A percentile compares a stretch with the other conserved stretches of the same genome.
Evolutionary conservation across 768 basidiomycete genomes (phyloP).

Genomic region (Lactarius deliciosus): DNA sequence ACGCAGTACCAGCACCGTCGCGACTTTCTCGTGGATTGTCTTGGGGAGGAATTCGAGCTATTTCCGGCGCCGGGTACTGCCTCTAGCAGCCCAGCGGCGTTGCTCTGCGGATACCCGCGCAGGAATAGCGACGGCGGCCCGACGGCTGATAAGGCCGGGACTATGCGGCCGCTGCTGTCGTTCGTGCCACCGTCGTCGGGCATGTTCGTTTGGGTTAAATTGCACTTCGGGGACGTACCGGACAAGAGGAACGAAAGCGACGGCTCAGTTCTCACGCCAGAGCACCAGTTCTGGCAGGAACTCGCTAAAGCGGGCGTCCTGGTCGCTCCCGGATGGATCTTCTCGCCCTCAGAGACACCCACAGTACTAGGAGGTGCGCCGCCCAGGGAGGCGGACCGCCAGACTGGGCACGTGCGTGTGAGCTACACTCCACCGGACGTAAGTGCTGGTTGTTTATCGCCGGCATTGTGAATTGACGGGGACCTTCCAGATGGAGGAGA

Average conservation of each 20-base stretch:
- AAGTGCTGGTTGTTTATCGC: slow-evolving; percentile 24
- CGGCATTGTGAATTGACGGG: neutral
- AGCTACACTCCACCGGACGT: slow-evolving; percentile 58
- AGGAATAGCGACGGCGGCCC: slow-evolving; percentile 27
- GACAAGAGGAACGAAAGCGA: slow-evolving; percentile 37
- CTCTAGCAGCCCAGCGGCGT: slow-evolving; percentile 39
- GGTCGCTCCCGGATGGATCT: slow-evolving; percentile 60
- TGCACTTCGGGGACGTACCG: slow-evolving; percentile 62
- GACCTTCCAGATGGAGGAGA: slow-evolving; percentile 29
- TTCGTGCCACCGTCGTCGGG: slow-evolving; percentile 76
- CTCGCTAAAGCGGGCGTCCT: slow-evolving; percentile 66
- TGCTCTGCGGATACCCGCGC: slow-evolving; percentile 45
- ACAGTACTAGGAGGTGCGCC: slow-evolving; percentile 28
- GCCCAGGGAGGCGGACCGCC: slow-evolving; percentile 21
- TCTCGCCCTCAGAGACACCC: slow-evolving; percentile 38
- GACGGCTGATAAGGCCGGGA: slow-evolving; percentile 43
- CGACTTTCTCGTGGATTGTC: slow-evolving; percentile 61
- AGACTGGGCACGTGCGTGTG: slow-evolving; percentile 53
- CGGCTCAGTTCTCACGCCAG: slow-evolving; percentile 42
- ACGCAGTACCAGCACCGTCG: slow-evolving; percentile 58
- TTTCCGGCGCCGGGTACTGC: slow-evolving; percentile 37
- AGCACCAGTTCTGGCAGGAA: slow-evolving; percentile 58
- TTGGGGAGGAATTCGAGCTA: slow-evolving; percentile 63
- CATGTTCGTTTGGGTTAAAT: slow-evolving; percentile 76
- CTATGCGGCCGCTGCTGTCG: slow-evolving; percentile 48